Conservation (phyloP, 2,329 filamentous ascomycete genomes). For the Fusarium newnesense region DNA sequence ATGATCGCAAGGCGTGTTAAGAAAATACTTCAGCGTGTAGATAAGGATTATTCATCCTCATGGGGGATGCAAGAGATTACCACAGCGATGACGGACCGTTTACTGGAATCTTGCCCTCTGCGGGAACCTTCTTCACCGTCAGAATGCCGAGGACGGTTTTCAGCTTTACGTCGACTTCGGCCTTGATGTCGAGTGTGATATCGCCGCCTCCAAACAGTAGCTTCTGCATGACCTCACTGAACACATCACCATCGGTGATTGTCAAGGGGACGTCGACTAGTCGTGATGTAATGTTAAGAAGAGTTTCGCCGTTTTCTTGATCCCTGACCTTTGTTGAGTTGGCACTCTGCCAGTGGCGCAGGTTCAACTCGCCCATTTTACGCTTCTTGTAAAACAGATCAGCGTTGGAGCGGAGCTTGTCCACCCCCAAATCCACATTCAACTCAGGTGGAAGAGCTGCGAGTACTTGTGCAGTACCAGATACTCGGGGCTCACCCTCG, state of each 20-base stretch:
- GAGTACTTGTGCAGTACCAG: slow-evolving; percentile 82
- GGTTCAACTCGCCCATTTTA: slow-evolving; percentile 83
- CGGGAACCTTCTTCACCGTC: slow-evolving; percentile 84
- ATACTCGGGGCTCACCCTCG: slow-evolving; percentile 79
- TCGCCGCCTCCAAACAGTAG: slow-evolving; percentile 78
- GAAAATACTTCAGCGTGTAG: slow-evolving; percentile 45
- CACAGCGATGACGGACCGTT: slow-evolving; percentile 84
- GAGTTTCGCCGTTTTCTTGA: slow-evolving; percentile 65
- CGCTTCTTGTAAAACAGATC: slow-evolving; percentile 82
- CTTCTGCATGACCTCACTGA: slow-evolving; percentile 82
- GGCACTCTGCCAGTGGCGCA: slow-evolving; percentile 85
- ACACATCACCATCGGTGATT: slow-evolving; percentile 82
- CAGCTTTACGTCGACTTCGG: slow-evolving; percentile 84
- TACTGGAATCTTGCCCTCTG: slow-evolving; percentile 85
- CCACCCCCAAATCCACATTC: slow-evolving; percentile 85
- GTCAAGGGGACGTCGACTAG: slow-evolving; percentile 84
- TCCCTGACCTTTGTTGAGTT: slow-evolving; percentile 77
- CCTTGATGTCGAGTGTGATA: slow-evolving; percentile 79
- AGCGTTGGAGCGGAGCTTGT: slow-evolving; percentile 78
- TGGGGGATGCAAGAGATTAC: slow-evolving; percentile 45
- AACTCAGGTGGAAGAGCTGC: slow-evolving; percentile 85
- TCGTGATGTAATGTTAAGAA: slow-evolving; percentile 78
- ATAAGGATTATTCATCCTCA: slow-evolving; percentile 42
- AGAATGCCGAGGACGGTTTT: slow-evolving; percentile 84
- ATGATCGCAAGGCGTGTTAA: slow-evolving; percentile 41